These are phyloP conservation scores for Dipodascopsis tothii DNA, from an alignment of 805 yeast species.

Conservation along the genomic window DNA sequence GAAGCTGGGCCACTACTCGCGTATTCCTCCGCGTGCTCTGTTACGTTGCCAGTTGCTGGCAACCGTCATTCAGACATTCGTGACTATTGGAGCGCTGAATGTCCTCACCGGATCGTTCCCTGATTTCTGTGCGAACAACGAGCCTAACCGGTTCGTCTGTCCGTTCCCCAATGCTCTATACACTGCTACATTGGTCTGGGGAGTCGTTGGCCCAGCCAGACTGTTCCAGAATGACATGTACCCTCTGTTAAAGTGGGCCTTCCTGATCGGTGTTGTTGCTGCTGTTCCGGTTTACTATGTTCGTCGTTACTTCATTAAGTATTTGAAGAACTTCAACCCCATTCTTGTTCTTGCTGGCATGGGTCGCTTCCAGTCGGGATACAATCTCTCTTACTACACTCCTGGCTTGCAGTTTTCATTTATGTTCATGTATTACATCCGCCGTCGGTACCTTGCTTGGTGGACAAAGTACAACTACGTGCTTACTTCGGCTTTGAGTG, in stretches of 20 bases:
- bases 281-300: conserved; percentile 14
- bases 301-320: conserved; percentile 4
- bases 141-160: conserved; percentile 39
- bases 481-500: conserved; percentile 48
- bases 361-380: conserved; percentile 10
- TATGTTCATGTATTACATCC: conserved; percentile 40
- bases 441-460: conserved; percentile 46
- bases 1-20: conserved; percentile 47
- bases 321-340: conserved; percentile 14
- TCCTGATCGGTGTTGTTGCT: conserved; percentile 19
- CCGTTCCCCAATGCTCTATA: conserved; percentile 38
- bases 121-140: conserved; percentile 34
- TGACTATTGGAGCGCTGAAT: not conserved
- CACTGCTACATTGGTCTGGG: conserved; percentile 50
- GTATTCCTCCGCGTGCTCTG: conserved; percentile 43
- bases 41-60: conserved; percentile 47
- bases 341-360: conserved; percentile 12
- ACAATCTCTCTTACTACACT: conserved; percentile 17
- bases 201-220: conserved; percentile 53
- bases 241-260: conserved; percentile 18
- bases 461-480: conserved; percentile 48
- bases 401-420: conserved; percentile 18
- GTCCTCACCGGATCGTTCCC: conserved; percentile 7
- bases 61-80: conserved; percentile 33
- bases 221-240: conserved; percentile 25